Conservation (phyloP, 2,329 filamentous ascomycete species). For the Trichoderma oligosporum region DNA sequence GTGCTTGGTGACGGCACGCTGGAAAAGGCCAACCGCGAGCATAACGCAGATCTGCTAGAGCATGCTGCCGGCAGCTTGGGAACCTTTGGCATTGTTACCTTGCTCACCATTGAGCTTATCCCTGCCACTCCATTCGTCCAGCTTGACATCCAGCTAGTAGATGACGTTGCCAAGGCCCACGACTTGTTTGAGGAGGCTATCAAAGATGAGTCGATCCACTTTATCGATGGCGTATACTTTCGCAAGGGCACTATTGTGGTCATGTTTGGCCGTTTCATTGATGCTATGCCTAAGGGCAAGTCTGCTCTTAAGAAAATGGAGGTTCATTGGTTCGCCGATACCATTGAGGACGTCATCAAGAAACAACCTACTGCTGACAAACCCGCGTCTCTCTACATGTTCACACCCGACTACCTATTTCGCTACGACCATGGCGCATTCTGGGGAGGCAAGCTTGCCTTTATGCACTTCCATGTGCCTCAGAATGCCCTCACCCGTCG, state of each 20-base stretch:
- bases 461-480: slow-evolving; percentile 49
- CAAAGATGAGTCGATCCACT: slow-evolving; percentile 39
- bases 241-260: slow-evolving; percentile 44
- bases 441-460: slow-evolving; percentile 50
- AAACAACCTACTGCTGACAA: slow-evolving; percentile 27
- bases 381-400: slow-evolving; percentile 34
- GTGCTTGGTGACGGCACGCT: slow-evolving; percentile 51
- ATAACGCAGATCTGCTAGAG: slow-evolving; percentile 48
- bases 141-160: slow-evolving; percentile 43
- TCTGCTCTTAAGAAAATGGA: slow-evolving; percentile 35
- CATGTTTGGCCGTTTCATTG: slow-evolving; percentile 47
- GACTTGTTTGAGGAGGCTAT: slow-evolving; percentile 37
- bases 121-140: slow-evolving; percentile 48
- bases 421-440: slow-evolving; percentile 55
- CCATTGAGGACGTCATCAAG: slow-evolving; percentile 27
- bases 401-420: slow-evolving; percentile 52
- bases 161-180: slow-evolving; percentile 29
- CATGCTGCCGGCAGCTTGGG: slow-evolving; percentile 53
- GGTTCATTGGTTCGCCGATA: slow-evolving; percentile 32
- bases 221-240: slow-evolving; percentile 56
- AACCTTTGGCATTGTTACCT: slow-evolving; percentile 53
- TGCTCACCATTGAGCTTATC: slow-evolving; percentile 50
- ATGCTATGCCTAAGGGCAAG: slow-evolving; percentile 44
- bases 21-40: slow-evolving; percentile 43
- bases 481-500: slow-evolving; percentile 49